A percentile compares a stretch with the other conserved stretches of the same genome.
phyloP scores from a whole-genome alignment of 176 grass and related monocot genomes.

The Puya raimondii region DNA sequence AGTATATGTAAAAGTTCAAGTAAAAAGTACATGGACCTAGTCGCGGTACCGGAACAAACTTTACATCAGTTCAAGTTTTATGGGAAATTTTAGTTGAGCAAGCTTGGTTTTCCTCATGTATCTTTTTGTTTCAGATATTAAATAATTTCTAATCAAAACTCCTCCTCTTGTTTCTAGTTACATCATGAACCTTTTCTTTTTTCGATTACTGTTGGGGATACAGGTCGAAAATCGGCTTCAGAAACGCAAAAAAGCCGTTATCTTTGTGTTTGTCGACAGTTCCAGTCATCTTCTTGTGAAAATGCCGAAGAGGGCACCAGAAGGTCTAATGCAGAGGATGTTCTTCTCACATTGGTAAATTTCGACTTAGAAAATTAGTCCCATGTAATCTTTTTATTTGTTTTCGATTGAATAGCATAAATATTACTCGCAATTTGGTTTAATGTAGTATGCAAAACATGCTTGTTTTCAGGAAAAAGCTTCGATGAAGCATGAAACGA shows the following conservation, averaged over 20 bases:
- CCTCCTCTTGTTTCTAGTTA: too few species aligned
- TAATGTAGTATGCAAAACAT: background rate
- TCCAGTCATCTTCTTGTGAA: slow-evolving; percentile 10
- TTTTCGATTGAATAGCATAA: background rate
- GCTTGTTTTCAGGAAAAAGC: slow-evolving; percentile 34
- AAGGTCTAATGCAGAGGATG: slow-evolving; percentile 3
- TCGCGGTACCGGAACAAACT: too few species aligned
- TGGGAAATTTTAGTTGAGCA: too few species aligned
- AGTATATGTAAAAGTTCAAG: too few species aligned
- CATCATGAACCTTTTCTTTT: background rate
- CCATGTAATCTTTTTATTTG: background rate
- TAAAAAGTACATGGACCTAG: too few species aligned
- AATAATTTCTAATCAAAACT: too few species aligned
- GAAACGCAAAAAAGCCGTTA: slow-evolving; percentile 5
- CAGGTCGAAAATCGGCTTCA: slow-evolving; percentile 9
- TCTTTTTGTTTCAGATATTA: too few species aligned
- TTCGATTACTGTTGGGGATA: background rate
- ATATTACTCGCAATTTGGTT: background rate
- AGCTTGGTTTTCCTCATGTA: too few species aligned
- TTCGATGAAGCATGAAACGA: slow-evolving; percentile 40
- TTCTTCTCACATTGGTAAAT: slow-evolving; percentile 2
- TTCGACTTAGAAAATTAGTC: background rate
- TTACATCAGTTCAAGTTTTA: too few species aligned
- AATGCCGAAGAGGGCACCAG: slow-evolving; percentile 2
- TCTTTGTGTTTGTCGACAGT: slow-evolving; percentile 6